Evolutionary conservation across 768 basidiomycete species (phyloP).

Genomic region (Fomitopsis serialis): DNA sequence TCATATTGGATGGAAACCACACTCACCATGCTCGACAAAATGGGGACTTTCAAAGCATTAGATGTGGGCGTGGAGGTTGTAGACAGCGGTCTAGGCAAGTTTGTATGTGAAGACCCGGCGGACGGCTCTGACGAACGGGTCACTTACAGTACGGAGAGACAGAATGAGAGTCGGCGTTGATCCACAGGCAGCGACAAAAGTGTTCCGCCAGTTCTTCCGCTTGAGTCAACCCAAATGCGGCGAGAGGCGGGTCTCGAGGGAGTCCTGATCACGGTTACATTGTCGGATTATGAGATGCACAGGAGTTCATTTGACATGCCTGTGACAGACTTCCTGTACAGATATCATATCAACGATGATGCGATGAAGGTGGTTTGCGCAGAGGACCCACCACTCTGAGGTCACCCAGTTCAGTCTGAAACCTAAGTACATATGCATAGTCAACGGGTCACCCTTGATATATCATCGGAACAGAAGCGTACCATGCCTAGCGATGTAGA

Average conservation of each 20-base stretch:
- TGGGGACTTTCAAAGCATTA: slow-evolving; percentile 54
- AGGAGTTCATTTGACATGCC: slow-evolving; percentile 7
- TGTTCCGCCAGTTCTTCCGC: slow-evolving; percentile 67
- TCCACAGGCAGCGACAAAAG: slow-evolving; percentile 60
- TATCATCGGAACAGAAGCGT: slow-evolving; percentile 4
- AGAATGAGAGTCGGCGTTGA: slow-evolving; percentile 74
- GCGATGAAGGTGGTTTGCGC: too few species aligned
- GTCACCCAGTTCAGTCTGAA: slow-evolving; percentile 74
- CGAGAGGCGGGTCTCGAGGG: slow-evolving; percentile 67
- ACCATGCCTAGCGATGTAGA: slow-evolving; percentile 71
- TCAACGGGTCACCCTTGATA: too few species aligned
- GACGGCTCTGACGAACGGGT: not conserved
- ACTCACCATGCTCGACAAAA: slow-evolving; percentile 76
- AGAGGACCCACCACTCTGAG: slow-evolving; percentile 47
- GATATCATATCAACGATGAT: not conserved
- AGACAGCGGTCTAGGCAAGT: slow-evolving; percentile 87
- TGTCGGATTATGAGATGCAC: too few species aligned
- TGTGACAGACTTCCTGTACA: slow-evolving; percentile 12
- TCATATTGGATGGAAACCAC: not conserved
- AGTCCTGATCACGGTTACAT: slow-evolving; percentile 34
- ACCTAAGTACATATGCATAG: too few species aligned
- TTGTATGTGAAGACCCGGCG: too few species aligned
- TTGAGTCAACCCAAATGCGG: slow-evolving; percentile 69
- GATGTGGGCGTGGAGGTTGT: slow-evolving; percentile 72
- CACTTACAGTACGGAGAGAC: slow-evolving; percentile 79